Evolutionary conservation across 345 rosid species (phyloP), one percentile per base, ranked within the genome.

Genomic region (Pelargonium nanum): DNA sequence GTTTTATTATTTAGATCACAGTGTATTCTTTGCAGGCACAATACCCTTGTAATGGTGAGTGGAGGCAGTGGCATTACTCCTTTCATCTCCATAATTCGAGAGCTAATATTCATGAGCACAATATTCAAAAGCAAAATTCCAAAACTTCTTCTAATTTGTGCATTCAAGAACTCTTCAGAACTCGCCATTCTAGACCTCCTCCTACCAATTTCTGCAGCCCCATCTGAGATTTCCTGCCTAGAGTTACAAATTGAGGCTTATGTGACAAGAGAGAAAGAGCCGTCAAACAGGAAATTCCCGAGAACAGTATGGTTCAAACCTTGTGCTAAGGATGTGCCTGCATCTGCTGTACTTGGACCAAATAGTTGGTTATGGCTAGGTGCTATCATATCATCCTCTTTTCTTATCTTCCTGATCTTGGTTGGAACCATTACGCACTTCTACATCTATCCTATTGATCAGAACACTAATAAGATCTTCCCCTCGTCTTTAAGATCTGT

Each of bases 1-100:
- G 16, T 7, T 40, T 40, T 6, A 40, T 8, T 17, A 40, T 40
- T 2, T 40, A 12, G 48, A 40, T 10, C 48, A 40, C 15, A 40
- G 48, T 40, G 15, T 40, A 9, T 15, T 40, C 15, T 40, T 48
- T 60, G 55, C 56, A 90, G 95, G 85, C 85, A 88, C 50, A 92
- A 81, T 19, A 74, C 65, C 24, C 75, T 89, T 15, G 88, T 89
- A 58, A 79, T 89, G 93, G 83, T 89, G 68, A 80, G 97, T 21
- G 98, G 96, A 76, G 96, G 97, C 50, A 92, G 95, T 67, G 97
- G 95, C 6, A 85, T 92, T 4, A 82, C 95, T 22, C 95, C 98
- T 1, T 87, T 85, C 72, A 78, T 89, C 57, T 87, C 98, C n/a
- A 44, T 92, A 32, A 66, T 82, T 15, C 76, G 92, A 55, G 90